Evolutionary conservation across 148 eudicot genomes (phyloP).

Genomic region (Heliosperma pusillum): DNA sequence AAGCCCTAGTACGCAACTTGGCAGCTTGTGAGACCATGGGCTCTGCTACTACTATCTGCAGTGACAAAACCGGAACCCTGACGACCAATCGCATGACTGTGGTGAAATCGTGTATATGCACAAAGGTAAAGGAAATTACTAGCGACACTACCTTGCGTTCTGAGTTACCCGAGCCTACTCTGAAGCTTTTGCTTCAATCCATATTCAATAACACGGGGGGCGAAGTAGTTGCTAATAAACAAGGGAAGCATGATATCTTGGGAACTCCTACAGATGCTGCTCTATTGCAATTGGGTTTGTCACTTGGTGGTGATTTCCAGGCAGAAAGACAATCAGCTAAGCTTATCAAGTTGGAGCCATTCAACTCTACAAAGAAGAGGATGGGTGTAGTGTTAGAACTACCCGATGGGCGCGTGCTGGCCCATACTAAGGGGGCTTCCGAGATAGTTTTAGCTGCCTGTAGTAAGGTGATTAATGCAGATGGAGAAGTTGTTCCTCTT

Average conservation of each 20-base stretch:
- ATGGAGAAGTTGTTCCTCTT: constrained; percentile 72
- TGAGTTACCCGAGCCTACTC: constrained; percentile 54
- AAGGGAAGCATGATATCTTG: constrained; percentile 67
- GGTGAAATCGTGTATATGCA: constrained; percentile 79
- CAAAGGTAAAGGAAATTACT: constrained; percentile 51
- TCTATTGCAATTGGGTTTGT: constrained; percentile 70
- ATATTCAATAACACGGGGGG: constrained; percentile 90
- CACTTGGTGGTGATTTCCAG: constrained; percentile 83
- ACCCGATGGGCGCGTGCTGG: constrained; percentile 69
- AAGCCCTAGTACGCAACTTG: constrained; percentile 85
- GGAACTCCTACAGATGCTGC: constrained; percentile 96
- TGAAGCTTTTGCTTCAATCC: constrained; percentile 61
- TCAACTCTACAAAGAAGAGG: constrained; percentile 84
- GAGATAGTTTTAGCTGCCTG: constrained; percentile 90
- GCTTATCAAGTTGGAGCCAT: constrained; percentile 83
- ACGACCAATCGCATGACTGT: constrained; percentile 96
- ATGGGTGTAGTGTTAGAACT: constrained; percentile 88
- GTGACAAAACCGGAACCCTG: constrained; percentile 95
- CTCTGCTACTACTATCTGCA: constrained; percentile 85
- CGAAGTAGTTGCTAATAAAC: constrained; percentile 70
- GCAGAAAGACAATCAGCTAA: constrained; percentile 55
- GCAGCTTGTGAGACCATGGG: constrained; percentile 99
- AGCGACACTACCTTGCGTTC: constrained; percentile 40
- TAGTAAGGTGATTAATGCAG: constrained; percentile 62
- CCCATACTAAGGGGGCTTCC: constrained; percentile 92